Conservation (phyloP, 1,139 yeast genomes). For the Yamadazyma friedrichii region DNA sequence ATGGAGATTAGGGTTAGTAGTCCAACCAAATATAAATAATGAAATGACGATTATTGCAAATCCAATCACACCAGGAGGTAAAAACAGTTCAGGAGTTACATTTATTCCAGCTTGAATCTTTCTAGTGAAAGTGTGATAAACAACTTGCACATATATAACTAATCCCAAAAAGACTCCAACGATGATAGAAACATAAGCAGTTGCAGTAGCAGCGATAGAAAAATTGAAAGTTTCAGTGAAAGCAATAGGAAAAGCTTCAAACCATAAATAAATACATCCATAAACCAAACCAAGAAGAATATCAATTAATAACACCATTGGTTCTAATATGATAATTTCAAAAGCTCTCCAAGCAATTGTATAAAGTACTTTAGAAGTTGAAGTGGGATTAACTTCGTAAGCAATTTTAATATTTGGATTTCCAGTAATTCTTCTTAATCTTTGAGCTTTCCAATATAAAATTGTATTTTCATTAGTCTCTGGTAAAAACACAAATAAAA, state of each 20-base stretch:
- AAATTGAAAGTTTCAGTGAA: constrained; percentile 23
- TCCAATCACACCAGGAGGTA: constrained; percentile 47
- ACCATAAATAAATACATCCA: constrained; percentile 32
- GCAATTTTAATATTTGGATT: constrained; percentile 36
- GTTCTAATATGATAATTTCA: constrained; percentile 30
- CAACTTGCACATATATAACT: constrained; percentile 20
- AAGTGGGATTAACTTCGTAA: constrained; percentile 42
- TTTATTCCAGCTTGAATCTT: constrained; percentile 32
- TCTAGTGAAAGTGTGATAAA: constrained; percentile 22
- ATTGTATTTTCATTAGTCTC: constrained; percentile 51
- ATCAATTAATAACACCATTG: constrained; percentile 31
- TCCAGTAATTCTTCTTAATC: constrained; percentile 49
- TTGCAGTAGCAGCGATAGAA: constrained; percentile 27
- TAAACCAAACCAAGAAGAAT: constrained; percentile 31
- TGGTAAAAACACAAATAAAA: constrained; percentile 41
- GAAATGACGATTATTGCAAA: constrained; percentile 28
- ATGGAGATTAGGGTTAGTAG: constrained; percentile 25
- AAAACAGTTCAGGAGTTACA: constrained; percentile 58
- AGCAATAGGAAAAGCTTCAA: constrained; percentile 35
- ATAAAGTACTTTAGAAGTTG: constrained; percentile 16
- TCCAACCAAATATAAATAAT: constrained; percentile 34
- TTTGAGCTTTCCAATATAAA: constrained; percentile 44
- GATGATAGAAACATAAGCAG: constrained; percentile 45
- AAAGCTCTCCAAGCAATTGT: constrained; percentile 28
- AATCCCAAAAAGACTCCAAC: constrained; percentile 23